Evolutionary conservation across 148 eudicot species (phyloP).

Genomic region (Drosera capensis): DNA sequence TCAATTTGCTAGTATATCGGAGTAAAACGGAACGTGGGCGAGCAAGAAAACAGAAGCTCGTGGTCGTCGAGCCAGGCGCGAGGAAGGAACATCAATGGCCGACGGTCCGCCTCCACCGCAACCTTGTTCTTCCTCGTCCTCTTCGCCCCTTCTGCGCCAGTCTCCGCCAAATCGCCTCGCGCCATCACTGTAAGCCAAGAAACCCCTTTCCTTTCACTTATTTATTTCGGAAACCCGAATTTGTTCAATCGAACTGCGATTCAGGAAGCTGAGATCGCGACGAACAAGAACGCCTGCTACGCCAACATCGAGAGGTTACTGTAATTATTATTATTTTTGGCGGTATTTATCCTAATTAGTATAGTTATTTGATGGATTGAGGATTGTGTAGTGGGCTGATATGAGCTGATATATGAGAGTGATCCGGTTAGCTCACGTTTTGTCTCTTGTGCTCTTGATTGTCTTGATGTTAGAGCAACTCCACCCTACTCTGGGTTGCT

Average conservation of each 20-base stretch:
- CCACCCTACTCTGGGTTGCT: too few species aligned
- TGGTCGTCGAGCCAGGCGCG: too few species aligned
- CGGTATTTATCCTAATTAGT: neutral
- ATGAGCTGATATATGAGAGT: constrained; percentile 69
- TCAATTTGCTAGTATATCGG: too few species aligned
- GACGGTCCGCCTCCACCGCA: too few species aligned
- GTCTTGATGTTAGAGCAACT: neutral
- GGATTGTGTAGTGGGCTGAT: constrained; percentile 43
- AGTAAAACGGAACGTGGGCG: too few species aligned
- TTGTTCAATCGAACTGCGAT: neutral
- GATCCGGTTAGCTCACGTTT: constrained; percentile 52
- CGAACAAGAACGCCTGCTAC: constrained; percentile 63
- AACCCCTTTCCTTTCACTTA: neutral
- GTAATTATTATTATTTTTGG: neutral
- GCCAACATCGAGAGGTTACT: constrained; percentile 60
- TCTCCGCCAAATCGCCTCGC: constrained; percentile 48
- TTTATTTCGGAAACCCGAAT: neutral
- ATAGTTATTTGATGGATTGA: neutral
- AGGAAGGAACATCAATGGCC: too few species aligned
- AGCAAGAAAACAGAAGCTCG: too few species aligned
- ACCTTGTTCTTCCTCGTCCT: neutral
- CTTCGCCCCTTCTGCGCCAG: constrained; percentile 8
- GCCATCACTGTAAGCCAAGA: constrained; percentile 50
- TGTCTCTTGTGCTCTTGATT: neutral
- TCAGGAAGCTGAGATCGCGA: constrained; percentile 60